Conservation (phyloP, 176 grass and related monocot genomes). For the Oryza australiensis region DNA sequence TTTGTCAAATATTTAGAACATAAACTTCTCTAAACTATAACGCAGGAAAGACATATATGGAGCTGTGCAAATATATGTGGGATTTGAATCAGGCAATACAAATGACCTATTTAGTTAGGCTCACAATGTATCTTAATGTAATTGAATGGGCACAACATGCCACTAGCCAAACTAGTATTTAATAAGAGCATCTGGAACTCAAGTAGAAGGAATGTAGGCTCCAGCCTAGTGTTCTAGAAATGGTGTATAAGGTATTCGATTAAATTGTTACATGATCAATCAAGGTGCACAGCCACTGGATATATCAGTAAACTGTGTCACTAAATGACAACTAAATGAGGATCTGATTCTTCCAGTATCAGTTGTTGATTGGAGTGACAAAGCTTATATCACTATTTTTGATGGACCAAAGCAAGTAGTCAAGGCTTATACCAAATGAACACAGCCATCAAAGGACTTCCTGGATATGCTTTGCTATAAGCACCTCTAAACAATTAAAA, state of each 20-base stretch:
- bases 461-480: not conserved
- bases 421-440: not conserved
- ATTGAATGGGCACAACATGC: constrained; percentile 4
- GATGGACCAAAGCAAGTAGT: not conserved
- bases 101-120: constrained; percentile 1
- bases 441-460: not conserved
- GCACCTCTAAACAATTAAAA: constrained; percentile 1
- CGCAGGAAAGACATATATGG: not conserved
- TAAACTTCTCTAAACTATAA: not conserved
- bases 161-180: constrained; percentile 15
- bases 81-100: not conserved
- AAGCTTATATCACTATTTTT: not conserved
- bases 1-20: not conserved
- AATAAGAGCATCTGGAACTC: not conserved
- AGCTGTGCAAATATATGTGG: not conserved
- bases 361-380: not conserved
- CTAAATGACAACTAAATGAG: not conserved
- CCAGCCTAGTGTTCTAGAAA: constrained; percentile 9
- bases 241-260: not conserved
- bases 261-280: not conserved
- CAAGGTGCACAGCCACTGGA: not conserved
- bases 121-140: not conserved
- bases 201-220: not conserved
- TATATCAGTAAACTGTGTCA: not conserved
- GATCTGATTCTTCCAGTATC: not conserved